Evolutionary conservation across 305 asterid genomes (phyloP).

Genomic region (Fraxinus albicans): DNA sequence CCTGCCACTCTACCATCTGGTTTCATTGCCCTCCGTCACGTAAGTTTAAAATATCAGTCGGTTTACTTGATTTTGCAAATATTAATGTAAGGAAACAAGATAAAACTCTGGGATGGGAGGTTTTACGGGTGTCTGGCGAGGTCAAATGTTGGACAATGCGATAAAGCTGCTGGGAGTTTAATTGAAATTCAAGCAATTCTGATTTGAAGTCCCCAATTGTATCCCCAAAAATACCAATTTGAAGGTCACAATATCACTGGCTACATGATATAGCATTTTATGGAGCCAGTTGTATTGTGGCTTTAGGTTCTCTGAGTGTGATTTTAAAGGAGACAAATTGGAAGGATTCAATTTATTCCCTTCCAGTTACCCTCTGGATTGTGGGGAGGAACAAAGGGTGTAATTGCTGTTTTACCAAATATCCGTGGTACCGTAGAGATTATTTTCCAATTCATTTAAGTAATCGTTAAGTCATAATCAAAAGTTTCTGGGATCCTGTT

Average conservation of each 20-base stretch:
- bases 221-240: background rate
- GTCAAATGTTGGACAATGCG: background rate
- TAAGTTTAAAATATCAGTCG: background rate
- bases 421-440: background rate
- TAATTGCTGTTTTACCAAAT: background rate
- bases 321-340: background rate
- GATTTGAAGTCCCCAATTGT: background rate
- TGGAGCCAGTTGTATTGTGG: background rate
- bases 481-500: conserved; percentile 4
- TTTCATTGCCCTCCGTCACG: background rate
- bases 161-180: background rate
- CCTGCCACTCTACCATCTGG: background rate
- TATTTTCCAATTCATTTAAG: background rate
- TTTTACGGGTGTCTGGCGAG: background rate
- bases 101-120: background rate
- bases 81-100: background rate
- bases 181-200: background rate
- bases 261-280: background rate
- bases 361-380: background rate
- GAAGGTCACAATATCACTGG: background rate
- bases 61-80: background rate
- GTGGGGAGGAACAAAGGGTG: background rate
- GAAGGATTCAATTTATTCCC: background rate
- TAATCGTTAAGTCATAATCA: background rate
- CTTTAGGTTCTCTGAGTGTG: background rate